A percentile compares a stretch with the other conserved stretches of the same genome.
These are phyloP conservation scores for Orbilia ellipsospora DNA, from an alignment of 2,329 filamentous ascomycete species.

Conservation along the genomic window DNA sequence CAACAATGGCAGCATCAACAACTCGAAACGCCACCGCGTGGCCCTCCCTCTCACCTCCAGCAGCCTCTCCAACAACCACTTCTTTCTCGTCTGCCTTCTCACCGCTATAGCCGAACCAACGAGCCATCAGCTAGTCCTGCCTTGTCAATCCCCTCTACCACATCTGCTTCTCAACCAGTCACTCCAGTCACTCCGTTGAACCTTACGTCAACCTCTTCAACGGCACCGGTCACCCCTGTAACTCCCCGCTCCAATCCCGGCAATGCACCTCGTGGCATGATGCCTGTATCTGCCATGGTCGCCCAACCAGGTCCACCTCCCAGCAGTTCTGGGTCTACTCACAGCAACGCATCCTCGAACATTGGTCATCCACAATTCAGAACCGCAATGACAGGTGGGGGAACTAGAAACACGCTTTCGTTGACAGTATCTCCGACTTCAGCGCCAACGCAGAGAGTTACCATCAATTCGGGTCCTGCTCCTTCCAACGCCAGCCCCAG, in stretches of 20 bases:
- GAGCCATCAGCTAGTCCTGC: constrained; percentile 23
- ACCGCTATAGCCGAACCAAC: constrained; percentile 30
- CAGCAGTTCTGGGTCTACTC: constrained; percentile 46
- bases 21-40: not conserved
- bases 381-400: constrained; percentile 34
- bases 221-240: constrained; percentile 43
- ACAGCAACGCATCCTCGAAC: constrained; percentile 16
- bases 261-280: constrained; percentile 35
- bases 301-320: constrained; percentile 48
- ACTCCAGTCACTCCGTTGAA: constrained; percentile 32
- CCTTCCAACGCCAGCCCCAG: not conserved
- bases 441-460: constrained; percentile 21
- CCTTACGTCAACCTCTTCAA: constrained; percentile 26
- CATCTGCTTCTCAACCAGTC: constrained; percentile 40
- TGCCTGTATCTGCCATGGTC: constrained; percentile 51
- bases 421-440: constrained; percentile 32
- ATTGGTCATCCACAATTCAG: constrained; percentile 50
- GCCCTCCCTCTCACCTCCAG: constrained; percentile 11
- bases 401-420: constrained; percentile 34
- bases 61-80: constrained; percentile 45
- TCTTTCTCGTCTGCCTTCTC: constrained; percentile 47
- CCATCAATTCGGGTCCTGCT: constrained; percentile 8
- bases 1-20: constrained; percentile 13
- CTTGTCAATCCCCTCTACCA: constrained; percentile 34
- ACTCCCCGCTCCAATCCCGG: constrained; percentile 21